phyloP scores from a whole-genome alignment of 139 green algal species.

The Gonium pectorale region DNA sequence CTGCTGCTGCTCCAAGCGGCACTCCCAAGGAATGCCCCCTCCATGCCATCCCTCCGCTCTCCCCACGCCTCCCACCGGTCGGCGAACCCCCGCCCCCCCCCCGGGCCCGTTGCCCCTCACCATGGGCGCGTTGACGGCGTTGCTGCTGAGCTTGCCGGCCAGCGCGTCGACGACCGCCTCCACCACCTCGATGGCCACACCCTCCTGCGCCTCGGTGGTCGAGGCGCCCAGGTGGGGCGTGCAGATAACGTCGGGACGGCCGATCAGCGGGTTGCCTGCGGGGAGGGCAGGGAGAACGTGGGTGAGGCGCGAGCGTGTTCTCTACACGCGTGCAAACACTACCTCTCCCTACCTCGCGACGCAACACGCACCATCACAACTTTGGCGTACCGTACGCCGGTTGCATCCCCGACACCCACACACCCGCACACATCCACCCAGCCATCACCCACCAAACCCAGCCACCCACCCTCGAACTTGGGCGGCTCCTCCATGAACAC shows the following conservation, averaged over 20 bases:
- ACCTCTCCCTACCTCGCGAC: too few relatives aligned
- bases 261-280: constrained; percentile 81
- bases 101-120: constrained; percentile 93
- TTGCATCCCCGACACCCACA: too few relatives aligned
- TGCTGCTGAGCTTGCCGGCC: constrained; percentile 86
- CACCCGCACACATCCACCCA: not conserved
- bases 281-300: not conserved
- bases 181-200: constrained; percentile 94
- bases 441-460: not conserved
- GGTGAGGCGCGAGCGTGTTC: not conserved
- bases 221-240: constrained; percentile 95
- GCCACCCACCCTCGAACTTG: constrained; percentile 37
- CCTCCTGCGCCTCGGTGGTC: constrained; percentile 95
- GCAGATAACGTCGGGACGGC: constrained; percentile 87
- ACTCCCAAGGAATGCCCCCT: too few relatives aligned
- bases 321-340: too few relatives aligned
- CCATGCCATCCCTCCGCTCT: constrained; percentile 58
- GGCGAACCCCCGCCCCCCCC: constrained; percentile 43
- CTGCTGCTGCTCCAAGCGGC: too few relatives aligned
- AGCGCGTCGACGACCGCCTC: constrained; percentile 93
- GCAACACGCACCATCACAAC: too few relatives aligned
- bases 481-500: constrained; percentile 93
- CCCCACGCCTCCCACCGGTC: constrained; percentile 73
- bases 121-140: constrained; percentile 95
- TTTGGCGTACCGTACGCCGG: too few relatives aligned